These are phyloP conservation scores for Epicoccum nigrum DNA, from an alignment of 2,329 filamentous ascomycete species.

Conservation along the genomic window DNA sequence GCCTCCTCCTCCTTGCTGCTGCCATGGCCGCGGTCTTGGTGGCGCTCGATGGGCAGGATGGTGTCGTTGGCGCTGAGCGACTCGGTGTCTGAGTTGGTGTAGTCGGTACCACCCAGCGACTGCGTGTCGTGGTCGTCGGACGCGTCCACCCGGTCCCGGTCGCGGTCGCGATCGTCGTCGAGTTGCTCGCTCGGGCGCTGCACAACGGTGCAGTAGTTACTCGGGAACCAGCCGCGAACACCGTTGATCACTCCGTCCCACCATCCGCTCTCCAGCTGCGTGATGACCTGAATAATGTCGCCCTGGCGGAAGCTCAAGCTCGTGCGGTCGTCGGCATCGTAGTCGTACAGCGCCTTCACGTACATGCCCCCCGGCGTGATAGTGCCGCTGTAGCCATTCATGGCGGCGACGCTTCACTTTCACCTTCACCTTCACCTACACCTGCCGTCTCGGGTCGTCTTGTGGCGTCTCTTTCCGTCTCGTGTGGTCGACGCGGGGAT, in stretches of 20 bases:
- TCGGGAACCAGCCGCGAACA: slow-evolving; percentile 97
- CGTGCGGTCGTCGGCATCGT: slow-evolving; percentile 95
- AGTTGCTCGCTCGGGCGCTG: slow-evolving; percentile 74
- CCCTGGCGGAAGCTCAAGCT: slow-evolving; percentile 96
- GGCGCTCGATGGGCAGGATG: slow-evolving; percentile 69
- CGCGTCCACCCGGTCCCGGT: slow-evolving; percentile 61
- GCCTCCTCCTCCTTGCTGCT: slow-evolving; percentile 77
- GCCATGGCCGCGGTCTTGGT: slow-evolving; percentile 48
- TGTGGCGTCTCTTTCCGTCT: not conserved
- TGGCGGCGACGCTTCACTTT: too few species aligned
- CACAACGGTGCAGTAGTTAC: slow-evolving; percentile 95
- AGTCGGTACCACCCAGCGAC: slow-evolving; percentile 51
- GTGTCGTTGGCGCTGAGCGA: slow-evolving; percentile 48
- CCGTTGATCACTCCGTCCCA: slow-evolving; percentile 99
- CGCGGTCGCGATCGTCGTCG: slow-evolving; percentile 65
- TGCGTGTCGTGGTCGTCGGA: slow-evolving; percentile 51
- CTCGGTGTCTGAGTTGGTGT: slow-evolving; percentile 55
- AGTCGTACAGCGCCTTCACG: slow-evolving; percentile 92
- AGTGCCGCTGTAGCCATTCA: slow-evolving; percentile 59
- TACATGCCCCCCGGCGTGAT: slow-evolving; percentile 70
- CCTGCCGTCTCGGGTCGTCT: too few species aligned
- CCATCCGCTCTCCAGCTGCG: slow-evolving; percentile 97
- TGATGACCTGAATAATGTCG: slow-evolving; percentile 98
- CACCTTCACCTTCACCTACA: too few species aligned
- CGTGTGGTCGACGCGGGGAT: slow-evolving; percentile 10